A percentile compares a stretch with the other conserved stretches of the same genome.
Evolutionary conservation across 1,139 yeast genomes (phyloP).

Genomic region (Candida freyschussii): DNA sequence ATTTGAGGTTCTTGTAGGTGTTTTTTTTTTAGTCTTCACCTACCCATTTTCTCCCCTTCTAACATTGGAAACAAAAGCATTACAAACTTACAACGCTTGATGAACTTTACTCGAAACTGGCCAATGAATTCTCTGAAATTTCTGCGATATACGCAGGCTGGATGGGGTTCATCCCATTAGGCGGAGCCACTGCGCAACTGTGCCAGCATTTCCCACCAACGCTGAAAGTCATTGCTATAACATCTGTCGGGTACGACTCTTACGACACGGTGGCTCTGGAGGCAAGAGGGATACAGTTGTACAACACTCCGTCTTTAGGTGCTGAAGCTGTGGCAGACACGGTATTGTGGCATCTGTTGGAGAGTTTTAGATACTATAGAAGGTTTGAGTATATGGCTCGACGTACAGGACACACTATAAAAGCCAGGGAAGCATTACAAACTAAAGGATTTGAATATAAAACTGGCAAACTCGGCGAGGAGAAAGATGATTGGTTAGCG

Average conservation of each 20-base stretch:
- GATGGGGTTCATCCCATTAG: slow-evolving; percentile 48
- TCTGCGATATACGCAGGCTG: slow-evolving; percentile 61
- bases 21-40: not conserved
- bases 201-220: slow-evolving; percentile 39
- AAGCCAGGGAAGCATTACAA: slow-evolving; percentile 30
- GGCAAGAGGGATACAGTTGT: slow-evolving; percentile 42
- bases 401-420: slow-evolving; percentile 33
- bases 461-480: slow-evolving; percentile 30
- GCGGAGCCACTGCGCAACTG: slow-evolving; percentile 41
- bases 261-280: slow-evolving; percentile 41
- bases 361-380: slow-evolving; percentile 57
- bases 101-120: slow-evolving; percentile 36
- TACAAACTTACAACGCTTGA: slow-evolving; percentile 38
- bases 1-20: slow-evolving; percentile 42
- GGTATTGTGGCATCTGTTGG: slow-evolving; percentile 61
- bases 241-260: slow-evolving; percentile 62
- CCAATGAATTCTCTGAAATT: slow-evolving; percentile 32
- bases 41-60: too few relatives aligned
- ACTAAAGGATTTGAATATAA: slow-evolving; percentile 32
- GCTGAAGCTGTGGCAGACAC: slow-evolving; percentile 80
- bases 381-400: slow-evolving; percentile 41
- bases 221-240: slow-evolving; percentile 51
- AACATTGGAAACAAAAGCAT: slow-evolving; percentile 12
- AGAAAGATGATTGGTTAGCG: slow-evolving; percentile 23
- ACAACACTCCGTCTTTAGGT: slow-evolving; percentile 59